Conservation (phyloP, 768 basidiomycete genomes). For the Auriscalpium vulgare region DNA sequence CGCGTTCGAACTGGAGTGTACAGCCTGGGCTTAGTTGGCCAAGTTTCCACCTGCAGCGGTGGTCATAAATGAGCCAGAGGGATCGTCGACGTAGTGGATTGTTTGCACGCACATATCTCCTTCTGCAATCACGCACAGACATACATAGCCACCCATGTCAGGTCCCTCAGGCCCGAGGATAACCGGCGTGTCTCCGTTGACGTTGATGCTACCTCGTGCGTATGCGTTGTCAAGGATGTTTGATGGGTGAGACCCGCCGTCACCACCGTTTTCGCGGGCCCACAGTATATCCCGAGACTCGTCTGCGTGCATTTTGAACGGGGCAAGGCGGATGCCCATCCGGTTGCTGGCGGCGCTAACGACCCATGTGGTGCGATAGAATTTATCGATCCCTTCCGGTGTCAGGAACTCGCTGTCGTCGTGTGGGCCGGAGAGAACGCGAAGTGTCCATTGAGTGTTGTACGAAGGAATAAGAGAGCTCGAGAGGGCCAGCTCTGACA, state of each 20-base stretch:
- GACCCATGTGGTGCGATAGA: conserved; percentile 46
- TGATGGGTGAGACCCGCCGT: conserved; percentile 62
- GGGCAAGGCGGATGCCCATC: conserved; percentile 48
- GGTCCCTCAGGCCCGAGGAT: conserved; percentile 56
- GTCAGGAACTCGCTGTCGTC: conserved; percentile 51
- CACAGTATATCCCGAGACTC: conserved; percentile 42
- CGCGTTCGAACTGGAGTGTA: conserved; percentile 42
- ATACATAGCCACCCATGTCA: conserved; percentile 57
- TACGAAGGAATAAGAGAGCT: conserved; percentile 32
- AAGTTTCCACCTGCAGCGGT: conserved; percentile 54
- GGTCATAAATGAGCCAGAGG: not conserved
- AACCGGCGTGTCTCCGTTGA: conserved; percentile 67
- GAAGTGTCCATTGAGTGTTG: conserved; percentile 40
- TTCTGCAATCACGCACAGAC: conserved; percentile 43
- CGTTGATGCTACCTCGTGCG: conserved; percentile 43
- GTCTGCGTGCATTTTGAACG: conserved; percentile 1
- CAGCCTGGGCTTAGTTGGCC: conserved; percentile 57
- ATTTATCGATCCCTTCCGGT: conserved; percentile 34
- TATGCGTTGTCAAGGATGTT: conserved; percentile 63
- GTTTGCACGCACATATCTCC: conserved; percentile 37
- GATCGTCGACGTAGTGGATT: not conserved
- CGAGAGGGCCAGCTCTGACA: conserved; percentile 20
- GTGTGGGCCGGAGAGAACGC: conserved; percentile 56
- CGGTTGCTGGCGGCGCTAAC: conserved; percentile 53
- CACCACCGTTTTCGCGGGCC: conserved; percentile 49